Percentiles rank a stretch among this genome's conserved stretches.
phyloP scores from a whole-genome alignment of 2,329 filamentous ascomycete genomes.

The Ceratocystis huliohia region DNA sequence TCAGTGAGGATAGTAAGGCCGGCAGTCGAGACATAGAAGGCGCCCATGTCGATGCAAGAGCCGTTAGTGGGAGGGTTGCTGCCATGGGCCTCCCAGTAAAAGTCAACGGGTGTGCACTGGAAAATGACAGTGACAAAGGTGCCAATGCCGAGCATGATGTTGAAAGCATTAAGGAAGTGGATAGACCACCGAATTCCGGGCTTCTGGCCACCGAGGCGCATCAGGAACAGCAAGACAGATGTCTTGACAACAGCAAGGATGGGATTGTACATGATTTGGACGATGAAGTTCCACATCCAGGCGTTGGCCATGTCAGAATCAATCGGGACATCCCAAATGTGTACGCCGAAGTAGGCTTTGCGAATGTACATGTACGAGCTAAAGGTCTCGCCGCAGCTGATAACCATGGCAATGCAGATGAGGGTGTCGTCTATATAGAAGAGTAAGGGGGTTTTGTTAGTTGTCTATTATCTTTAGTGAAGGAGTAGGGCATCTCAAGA shows the following conservation, averaged over 20 bases:
- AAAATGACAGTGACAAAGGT: conserved; percentile 31
- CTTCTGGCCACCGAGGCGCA: conserved; percentile 32
- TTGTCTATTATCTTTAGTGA: neutral
- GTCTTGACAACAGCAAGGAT: conserved; percentile 35
- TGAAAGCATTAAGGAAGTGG: conserved; percentile 28
- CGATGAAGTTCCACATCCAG: conserved; percentile 29
- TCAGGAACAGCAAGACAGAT: conserved; percentile 35
- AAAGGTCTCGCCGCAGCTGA: conserved; percentile 15
- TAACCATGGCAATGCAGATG: conserved; percentile 25
- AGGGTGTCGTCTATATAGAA: conserved; percentile 24
- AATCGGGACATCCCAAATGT: conserved; percentile 21
- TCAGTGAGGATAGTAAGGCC: conserved; percentile 33
- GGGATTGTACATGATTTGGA: conserved; percentile 34
- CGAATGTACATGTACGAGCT: conserved; percentile 25
- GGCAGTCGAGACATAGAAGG: conserved; percentile 28
- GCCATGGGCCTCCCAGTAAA: conserved; percentile 26
- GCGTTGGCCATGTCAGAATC: conserved; percentile 20
- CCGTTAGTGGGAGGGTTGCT: conserved; percentile 22
- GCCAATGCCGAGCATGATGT: conserved; percentile 28
- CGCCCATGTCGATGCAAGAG: conserved; percentile 28
- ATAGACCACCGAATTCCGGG: conserved; percentile 26
- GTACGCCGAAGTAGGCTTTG: conserved; percentile 27
- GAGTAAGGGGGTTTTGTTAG: neutral
- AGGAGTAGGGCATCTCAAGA: neutral
- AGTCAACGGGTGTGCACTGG: conserved; percentile 30